A percentile compares a stretch with the other conserved stretches of the same genome.
phyloP scores from a whole-genome alignment of 805 yeast species.

The Wickerhamiella australiensis region DNA sequence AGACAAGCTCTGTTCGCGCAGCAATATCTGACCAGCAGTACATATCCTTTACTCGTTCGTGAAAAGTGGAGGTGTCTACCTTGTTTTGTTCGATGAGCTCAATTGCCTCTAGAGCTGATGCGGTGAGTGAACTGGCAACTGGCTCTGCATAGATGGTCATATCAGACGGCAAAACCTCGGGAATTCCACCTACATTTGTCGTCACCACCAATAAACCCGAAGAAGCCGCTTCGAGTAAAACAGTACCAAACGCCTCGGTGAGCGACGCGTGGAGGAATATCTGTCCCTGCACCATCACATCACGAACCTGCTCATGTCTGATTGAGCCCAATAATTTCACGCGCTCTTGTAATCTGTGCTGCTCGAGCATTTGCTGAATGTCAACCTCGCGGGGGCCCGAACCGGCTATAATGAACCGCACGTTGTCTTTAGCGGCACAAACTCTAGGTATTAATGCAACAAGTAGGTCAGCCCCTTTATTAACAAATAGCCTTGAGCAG shows the following conservation, averaged over 20 bases:
- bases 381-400: constrained; percentile 94
- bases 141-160: constrained; percentile 91
- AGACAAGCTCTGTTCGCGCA: constrained; percentile 68
- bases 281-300: constrained; percentile 86
- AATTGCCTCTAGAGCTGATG: constrained; percentile 63
- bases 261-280: constrained; percentile 86
- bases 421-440: constrained; percentile 49
- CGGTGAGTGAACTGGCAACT: constrained; percentile 68
- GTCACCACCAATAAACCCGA: constrained; percentile 91
- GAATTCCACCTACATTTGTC: constrained; percentile 94
- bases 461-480: constrained; percentile 86
- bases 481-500: constrained; percentile 84
- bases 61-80: constrained; percentile 66
- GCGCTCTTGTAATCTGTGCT: constrained; percentile 69
- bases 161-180: constrained; percentile 84
- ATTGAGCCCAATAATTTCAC: constrained; percentile 79
- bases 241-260: constrained; percentile 97
- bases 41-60: constrained; percentile 63
- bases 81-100: constrained; percentile 40
- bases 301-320: constrained; percentile 83
- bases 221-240: constrained; percentile 91
- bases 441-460: constrained; percentile 76
- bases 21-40: constrained; percentile 92
- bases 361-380: constrained; percentile 89
- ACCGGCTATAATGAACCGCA: constrained; percentile 81